Base-by-base conservation (phyloP, 2,329 filamentous ascomycete genomes). In the Ramularia collo-cygni region DNA sequence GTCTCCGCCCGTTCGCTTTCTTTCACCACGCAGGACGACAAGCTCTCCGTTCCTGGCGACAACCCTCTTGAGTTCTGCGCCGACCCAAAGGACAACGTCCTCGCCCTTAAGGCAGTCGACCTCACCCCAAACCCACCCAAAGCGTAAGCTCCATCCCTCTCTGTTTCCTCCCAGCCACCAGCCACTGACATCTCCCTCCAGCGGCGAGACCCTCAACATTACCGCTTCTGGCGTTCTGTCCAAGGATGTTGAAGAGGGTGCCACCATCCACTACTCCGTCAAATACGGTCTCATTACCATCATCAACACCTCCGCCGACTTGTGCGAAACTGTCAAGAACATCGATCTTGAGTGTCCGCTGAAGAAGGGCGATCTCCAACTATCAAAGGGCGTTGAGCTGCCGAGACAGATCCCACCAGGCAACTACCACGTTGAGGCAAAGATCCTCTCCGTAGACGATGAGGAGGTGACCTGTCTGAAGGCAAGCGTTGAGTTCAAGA, bases 231-330 rank as follows among this genome's bases (percentile, higher is more conserved):
- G 90, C 42, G 77, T 69, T n/a, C 75, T 96, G 49, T 75, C 74
- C 53, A 67, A 93, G 58, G 66, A 73, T 37, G 79, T 98, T 50
- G 75, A 79, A 40, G 63, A 87, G 43, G 90, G 87, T 43, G 86
- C 90, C 44, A 86, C 85, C 55, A 83, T 95, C 47, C 72, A 82
- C 34, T 64, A 98, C 28, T 76, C 81, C 52, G 90, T 98, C 67
- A 95, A 95, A 69, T 95, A 94, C 64, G 90, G 90, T 45, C 73
- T 95, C 51, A 95, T 98, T 64, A 85, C 80, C 40, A 76, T 98
- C 50, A 79, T 98, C 64, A 85, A 77, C 64, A 84, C 84, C 51
- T 76, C 74, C 52, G 80, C 82, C 56, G 83, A 95, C 60, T 76
- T 96, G 27, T 98, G 92, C 71, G 85, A 95, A 45, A 83, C 94